Base-by-base conservation (phyloP, 768 basidiomycete genomes). In the Lanmaoa pseudosensibilis region DNA sequence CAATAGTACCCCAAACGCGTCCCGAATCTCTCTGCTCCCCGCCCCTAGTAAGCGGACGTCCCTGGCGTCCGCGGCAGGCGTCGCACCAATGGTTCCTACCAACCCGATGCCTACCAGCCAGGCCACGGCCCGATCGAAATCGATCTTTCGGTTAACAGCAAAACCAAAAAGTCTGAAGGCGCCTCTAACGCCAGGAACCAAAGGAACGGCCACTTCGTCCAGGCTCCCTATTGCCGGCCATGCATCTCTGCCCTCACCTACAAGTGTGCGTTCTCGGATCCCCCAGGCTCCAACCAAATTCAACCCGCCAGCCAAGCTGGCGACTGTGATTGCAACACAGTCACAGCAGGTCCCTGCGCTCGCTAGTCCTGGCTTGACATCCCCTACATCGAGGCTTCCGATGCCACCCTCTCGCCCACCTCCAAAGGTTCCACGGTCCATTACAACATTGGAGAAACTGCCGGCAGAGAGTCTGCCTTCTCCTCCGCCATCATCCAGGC, bases 271-370 rank as follows among this genome's bases (percentile, higher is more conserved):
- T 30, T 64, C 65, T 3, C 63, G 50, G 59, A 65, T 70, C 16
- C 64, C 69, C 19, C 57, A 60, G 11, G 41, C 55, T 5, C 67
- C 71, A 13, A 40, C 56, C 18, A 73, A 58, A 19, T 71, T 71
- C 48, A 66, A 56, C 0, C 69, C 70, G 9, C 71, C 70, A 43
- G 61, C 65, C 47, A 71, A 71, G 56, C 58, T 71, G 48, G 71
- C 60, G 44, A 65, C 50, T 39, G 69, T 65, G 40, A 67, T 73
- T 32, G 65, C 69, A 3, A 57, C 61, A 19, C 67, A 73, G 46
- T 52, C 69, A 30, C 61, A 54, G 25, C 58, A 52, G 16, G 34
- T 19, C 2, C 60, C 60, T 19, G 21, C 23, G 16, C 50, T 46
- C 21, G 44, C 49, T 9, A 44, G 23, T 10, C 49, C 48, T 7